Evolutionary conservation across 371 early-diverging fungal genomes (phyloP).

Genomic region (Smittium mucronatum): DNA sequence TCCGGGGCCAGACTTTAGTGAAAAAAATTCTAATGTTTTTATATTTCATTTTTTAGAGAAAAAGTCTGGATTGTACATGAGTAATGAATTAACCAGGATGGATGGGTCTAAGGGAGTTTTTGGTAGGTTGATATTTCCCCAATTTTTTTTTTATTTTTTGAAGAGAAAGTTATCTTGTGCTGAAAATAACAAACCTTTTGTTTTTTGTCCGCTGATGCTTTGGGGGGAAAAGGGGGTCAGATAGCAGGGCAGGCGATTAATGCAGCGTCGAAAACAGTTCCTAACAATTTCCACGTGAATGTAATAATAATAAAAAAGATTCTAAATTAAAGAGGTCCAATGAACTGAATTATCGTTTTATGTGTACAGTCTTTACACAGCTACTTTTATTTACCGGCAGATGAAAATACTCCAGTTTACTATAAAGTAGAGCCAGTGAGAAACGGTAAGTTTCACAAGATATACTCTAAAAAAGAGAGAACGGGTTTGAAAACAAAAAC

Average conservation of each 20-base stretch:
- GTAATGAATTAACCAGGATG: background rate
- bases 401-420: constrained; percentile 4
- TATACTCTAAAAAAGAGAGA: too few relatives aligned
- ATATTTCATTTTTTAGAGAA: background rate
- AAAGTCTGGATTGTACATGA: background rate
- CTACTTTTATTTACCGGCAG: constrained; percentile 8
- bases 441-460: constrained; percentile 3
- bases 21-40: background rate
- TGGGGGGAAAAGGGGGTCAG: background rate
- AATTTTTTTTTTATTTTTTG: background rate
- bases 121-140: background rate
- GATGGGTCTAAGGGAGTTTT: background rate
- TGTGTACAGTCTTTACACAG: constrained; percentile 3
- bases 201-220: too few relatives aligned
- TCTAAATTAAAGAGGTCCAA: too few relatives aligned
- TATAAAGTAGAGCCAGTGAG: background rate
- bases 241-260: background rate
- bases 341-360: too few relatives aligned
- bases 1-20: background rate
- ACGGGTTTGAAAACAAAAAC: too few relatives aligned
- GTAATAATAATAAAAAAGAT: background rate
- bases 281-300: background rate
- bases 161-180: too few relatives aligned
- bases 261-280: background rate
- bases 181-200: too few relatives aligned